Evolutionary conservation across 1,139 yeast species (phyloP), one percentile per base, ranked within the genome.

Genomic region (Pneumocystis canis): DNA sequence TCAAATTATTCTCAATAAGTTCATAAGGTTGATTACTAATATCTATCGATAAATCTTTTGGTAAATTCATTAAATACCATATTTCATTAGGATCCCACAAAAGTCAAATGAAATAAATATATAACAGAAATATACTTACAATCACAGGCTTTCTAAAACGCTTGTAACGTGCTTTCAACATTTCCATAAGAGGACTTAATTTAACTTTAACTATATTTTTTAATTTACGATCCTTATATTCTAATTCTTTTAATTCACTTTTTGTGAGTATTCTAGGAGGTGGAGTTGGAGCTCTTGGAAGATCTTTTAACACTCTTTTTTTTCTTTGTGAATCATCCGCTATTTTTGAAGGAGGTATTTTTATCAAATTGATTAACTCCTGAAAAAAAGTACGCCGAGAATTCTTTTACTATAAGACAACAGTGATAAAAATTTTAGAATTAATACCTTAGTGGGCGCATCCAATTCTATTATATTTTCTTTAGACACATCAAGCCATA

Each of bases 131-230:
- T 25, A 11, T 9, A 11, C 20, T 9, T 39, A 65, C 97, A 66
- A 92, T 82, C 0, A 87, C 80, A 0, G 99, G 97, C 70, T 90
- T 92, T 70, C 84, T 85, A 76, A 92, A 94, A 65, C 96, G 79
- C 70, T 89, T 89, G 30, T 57, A 35, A 25, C 97, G 79, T 64
- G 78, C 83, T 69, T 90, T 89, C 75, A 92, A 85, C 54, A 88
- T 76, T 67, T 92, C 97, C 95, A 92, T 87, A 59, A 94, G 76
- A 1, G 89, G 89, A 11, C 96, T 86, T 37, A 92, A 78, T 72
- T 87, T 89, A 65, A 92, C 83, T 73, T 92, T 94, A 66, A 92
- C 77, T 11, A 87, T 79, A 71, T 92, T 90, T 72, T 89, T 89
- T 67, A 89, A 76, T 70, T 86, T 84, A 77, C 89, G 84, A 72